phyloP scores from a whole-genome alignment of 768 basidiomycete genomes.

The Rhizopogon sp. region DNA sequence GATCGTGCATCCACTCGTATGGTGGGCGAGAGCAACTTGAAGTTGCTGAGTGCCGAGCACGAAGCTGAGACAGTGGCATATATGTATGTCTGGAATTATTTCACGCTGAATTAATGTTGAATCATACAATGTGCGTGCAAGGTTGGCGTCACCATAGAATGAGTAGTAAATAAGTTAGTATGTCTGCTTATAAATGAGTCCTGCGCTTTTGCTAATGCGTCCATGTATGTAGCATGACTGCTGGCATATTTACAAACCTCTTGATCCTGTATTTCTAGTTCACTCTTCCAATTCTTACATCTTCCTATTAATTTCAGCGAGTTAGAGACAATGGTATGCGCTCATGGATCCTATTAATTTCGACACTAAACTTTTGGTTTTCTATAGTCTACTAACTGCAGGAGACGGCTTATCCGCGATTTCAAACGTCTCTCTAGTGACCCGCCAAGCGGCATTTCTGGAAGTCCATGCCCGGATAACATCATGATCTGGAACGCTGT shows the following conservation, averaged over 20 bases:
- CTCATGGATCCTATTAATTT: background rate
- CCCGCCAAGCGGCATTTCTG: constrained; percentile 94
- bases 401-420: constrained; percentile 93
- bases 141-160: no score
- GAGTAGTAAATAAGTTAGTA: no score
- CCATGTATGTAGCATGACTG: no score
- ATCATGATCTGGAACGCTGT: constrained; percentile 99
- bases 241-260: background rate
- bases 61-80: no score
- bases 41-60: no score
- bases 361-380: background rate
- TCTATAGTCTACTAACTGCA: constrained; percentile 84
- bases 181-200: no score
- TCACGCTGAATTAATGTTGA: no score
- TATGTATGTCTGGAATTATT: no score
- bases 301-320: background rate
- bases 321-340: constrained; percentile 1
- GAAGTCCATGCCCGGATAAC: constrained; percentile 95
- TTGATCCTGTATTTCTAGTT: constrained; percentile 10
- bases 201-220: no score
- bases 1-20: no score
- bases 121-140: no score
- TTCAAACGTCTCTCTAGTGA: constrained; percentile 95
- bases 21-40: no score
- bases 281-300: background rate